Evolutionary conservation across 352 stramenopile species (phyloP).

Genomic region (Hyaloperonospora brassicae): DNA sequence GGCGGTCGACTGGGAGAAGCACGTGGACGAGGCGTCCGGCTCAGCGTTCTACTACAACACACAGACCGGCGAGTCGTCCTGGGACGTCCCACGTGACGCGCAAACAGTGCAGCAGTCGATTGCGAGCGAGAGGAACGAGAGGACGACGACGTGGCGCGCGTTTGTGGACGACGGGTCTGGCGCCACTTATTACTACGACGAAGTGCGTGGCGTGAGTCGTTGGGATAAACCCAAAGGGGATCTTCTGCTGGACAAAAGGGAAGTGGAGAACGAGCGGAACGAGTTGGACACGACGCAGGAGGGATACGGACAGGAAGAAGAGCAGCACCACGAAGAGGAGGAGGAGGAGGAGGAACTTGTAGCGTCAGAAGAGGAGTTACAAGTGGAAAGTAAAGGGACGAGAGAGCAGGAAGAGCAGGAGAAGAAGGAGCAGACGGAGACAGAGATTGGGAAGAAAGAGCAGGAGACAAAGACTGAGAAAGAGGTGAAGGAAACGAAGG

Average conservation of each 20-base stretch:
- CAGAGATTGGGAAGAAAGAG: background rate
- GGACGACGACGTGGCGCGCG: conserved; percentile 42
- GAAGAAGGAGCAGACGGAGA: conserved; percentile 6
- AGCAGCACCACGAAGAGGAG: conserved; percentile 9
- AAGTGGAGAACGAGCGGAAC: background rate
- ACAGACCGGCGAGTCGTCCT: conserved; percentile 60
- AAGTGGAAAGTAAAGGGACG: conserved; percentile 11
- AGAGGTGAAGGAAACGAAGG: background rate
- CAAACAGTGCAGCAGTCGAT: conserved; percentile 7
- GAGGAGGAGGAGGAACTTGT: conserved; percentile 7
- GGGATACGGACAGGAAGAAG: background rate
- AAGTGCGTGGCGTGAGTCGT: conserved; percentile 55
- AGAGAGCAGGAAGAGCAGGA: conserved; percentile 2
- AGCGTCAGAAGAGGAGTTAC: conserved; percentile 15
- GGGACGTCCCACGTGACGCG: conserved; percentile 48
- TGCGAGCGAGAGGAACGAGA: conserved; percentile 5
- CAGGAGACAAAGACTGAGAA: background rate
- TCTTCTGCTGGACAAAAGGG: conserved; percentile 4
- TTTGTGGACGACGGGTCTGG: conserved; percentile 55
- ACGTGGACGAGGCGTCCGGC: conserved; percentile 57
- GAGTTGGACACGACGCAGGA: background rate
- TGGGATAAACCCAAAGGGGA: conserved; percentile 65
- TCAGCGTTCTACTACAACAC: conserved; percentile 73
- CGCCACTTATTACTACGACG: conserved; percentile 67
- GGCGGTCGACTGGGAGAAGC: conserved; percentile 46